phyloP scores from a whole-genome alignment of 495 filamentous ascomycete genomes.

The Neurospora sp. region DNA sequence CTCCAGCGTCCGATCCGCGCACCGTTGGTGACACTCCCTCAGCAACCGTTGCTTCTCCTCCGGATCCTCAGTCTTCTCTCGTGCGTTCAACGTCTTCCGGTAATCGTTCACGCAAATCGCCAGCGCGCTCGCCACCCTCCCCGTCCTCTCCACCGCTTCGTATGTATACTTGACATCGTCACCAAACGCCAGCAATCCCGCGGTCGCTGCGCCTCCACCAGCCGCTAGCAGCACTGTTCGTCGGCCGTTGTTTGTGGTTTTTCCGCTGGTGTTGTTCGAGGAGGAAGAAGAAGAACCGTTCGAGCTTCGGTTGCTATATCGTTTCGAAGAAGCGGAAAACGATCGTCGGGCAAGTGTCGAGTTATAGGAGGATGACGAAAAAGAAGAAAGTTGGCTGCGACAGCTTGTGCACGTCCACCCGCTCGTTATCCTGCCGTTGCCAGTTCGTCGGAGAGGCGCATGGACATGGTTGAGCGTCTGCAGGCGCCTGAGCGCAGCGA shows the following conservation, averaged over 20 bases:
- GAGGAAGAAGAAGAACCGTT: constrained; percentile 6
- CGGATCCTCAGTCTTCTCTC: constrained; percentile 40
- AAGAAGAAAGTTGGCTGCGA: constrained; percentile 20
- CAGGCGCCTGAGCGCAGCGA: not conserved
- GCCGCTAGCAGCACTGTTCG: constrained; percentile 18
- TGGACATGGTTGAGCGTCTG: constrained; percentile 8
- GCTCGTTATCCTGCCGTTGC: constrained; percentile 9
- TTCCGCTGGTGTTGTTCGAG: not conserved
- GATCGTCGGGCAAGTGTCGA: constrained; percentile 16
- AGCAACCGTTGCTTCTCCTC: constrained; percentile 57
- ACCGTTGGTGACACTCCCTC: constrained; percentile 82
- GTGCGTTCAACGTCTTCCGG: constrained; percentile 63
- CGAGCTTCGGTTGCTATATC: constrained; percentile 12
- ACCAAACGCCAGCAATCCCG: constrained; percentile 53
- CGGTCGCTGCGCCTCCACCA: constrained; percentile 41
- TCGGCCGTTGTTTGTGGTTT: constrained; percentile 4
- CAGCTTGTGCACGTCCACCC: constrained; percentile 34
- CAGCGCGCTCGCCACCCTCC: constrained; percentile 67
- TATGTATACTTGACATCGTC: constrained; percentile 67
- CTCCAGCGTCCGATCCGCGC: constrained; percentile 69
- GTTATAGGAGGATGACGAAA: not conserved
- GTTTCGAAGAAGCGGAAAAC: constrained; percentile 5
- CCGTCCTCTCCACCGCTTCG: constrained; percentile 62
- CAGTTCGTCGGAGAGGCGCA: constrained; percentile 9
- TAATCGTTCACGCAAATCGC: constrained; percentile 90